phyloP scores from a whole-genome alignment of 2,329 filamentous ascomycete genomes.

The Cladosporium austrohemisphaericum region DNA sequence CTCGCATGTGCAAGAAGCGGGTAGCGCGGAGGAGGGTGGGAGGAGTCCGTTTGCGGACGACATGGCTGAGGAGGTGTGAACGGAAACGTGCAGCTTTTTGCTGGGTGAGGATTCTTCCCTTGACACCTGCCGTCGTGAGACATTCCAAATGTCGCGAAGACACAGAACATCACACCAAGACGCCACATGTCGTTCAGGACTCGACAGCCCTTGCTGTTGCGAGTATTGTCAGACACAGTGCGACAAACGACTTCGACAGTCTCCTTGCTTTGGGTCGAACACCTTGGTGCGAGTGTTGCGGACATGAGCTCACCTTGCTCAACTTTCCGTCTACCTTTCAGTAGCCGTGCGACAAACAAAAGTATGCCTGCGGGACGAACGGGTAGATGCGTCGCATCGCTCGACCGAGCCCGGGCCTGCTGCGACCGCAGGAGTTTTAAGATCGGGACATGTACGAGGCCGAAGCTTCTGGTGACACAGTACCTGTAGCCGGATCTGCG shows the following conservation, averaged over 20 bases:
- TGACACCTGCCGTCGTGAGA: slow-evolving; percentile 6
- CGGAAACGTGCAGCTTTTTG: not conserved
- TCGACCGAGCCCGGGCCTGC: slow-evolving; percentile 14
- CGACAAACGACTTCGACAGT: not conserved
- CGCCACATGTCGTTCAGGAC: slow-evolving; percentile 10
- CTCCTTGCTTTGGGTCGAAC: slow-evolving; percentile 9
- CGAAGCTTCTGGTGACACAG: slow-evolving; percentile 13
- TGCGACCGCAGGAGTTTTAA: slow-evolving; percentile 15
- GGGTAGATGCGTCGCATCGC: slow-evolving; percentile 4
- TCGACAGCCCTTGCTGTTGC: slow-evolving; percentile 12
- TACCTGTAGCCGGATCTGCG: slow-evolving; percentile 18
- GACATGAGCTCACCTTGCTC: not conserved
- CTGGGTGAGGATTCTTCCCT: slow-evolving; percentile 2
- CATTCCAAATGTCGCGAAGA: slow-evolving; percentile 4
- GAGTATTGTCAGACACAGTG: slow-evolving; percentile 10
- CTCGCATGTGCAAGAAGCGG: slow-evolving; percentile 2
- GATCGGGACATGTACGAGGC: slow-evolving; percentile 1
- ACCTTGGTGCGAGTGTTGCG: not conserved
- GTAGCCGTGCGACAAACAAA: slow-evolving; percentile 14
- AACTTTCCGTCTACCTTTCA: not conserved
- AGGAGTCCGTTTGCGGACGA: slow-evolving; percentile 15
- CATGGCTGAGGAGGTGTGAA: slow-evolving; percentile 13
- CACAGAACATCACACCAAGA: slow-evolving; percentile 2
- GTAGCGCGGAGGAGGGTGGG: slow-evolving; percentile 7
- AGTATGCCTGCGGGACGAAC: not conserved